Evolutionary conservation across 805 yeast species (phyloP), one percentile per base, ranked within the genome.

Genomic region (Zygotorulaspora sp.): DNA sequence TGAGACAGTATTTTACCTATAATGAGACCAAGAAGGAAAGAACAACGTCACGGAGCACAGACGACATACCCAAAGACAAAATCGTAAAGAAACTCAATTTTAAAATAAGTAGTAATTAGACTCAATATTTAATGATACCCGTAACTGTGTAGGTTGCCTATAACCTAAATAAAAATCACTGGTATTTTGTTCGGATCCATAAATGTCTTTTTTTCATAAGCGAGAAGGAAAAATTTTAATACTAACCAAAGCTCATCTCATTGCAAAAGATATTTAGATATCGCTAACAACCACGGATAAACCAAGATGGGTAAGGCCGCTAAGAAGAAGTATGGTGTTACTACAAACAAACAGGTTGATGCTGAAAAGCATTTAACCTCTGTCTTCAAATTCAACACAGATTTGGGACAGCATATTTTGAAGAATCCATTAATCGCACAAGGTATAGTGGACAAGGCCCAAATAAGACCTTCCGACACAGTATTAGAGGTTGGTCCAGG

Each of bases 401-500:
- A 86, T 57, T 71, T 92, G 39, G 98, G 98, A 47, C 98, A 92
- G 68, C 98, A 92, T 71, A 88, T 92, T 48, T 72, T 92, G 58
- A 92, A 92, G 58, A 92, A 92, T 60, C 98, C 98, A 1, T 70
- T 89, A 38, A 92, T 92, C 19, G 97, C 98, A 5, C 97, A 92
- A 61, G 97, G 97, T 11, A 92, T 92, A 61, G 98, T 92, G 12
- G 97, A 92, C 61, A 90, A 90, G 57, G 97, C 98, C 1, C 83
- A 78, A 25, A 83, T 92, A 38, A 83, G 79, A 53, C 97, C 97
- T 2, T 81, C 94, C 20, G 98, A 92, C 58, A 78, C 79, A 6
- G 97, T 92, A 1, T 70, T 92, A 28, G 98, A 92, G 68, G 96
- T 92, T 36, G 98, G 98, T 54, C 98, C 98, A 2, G 98, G 98